A percentile compares a stretch with the other conserved stretches of the same genome.
These are phyloP conservation scores for Teratosphaeria epicoccoides DNA, from an alignment of 2,329 filamentous ascomycete genomes.

Conservation along the genomic window DNA sequence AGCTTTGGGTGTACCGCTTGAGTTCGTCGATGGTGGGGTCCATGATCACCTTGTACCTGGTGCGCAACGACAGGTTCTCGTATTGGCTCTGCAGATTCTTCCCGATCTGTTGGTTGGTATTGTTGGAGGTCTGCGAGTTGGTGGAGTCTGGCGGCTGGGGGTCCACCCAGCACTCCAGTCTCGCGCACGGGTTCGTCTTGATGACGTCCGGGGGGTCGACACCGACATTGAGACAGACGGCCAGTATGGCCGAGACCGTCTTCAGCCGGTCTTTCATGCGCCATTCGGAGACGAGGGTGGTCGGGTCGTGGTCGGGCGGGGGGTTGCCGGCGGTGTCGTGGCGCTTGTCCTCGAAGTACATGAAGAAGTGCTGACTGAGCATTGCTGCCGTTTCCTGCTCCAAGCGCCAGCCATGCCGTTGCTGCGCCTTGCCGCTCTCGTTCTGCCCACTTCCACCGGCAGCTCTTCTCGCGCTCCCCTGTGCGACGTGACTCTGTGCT, in stretches of 20 bases:
- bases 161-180: slow-evolving; percentile 94
- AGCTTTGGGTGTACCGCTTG: slow-evolving; percentile 85
- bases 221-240: slow-evolving; percentile 91
- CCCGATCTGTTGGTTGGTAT: slow-evolving; percentile 69
- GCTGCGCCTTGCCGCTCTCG: slow-evolving; percentile 23
- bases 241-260: slow-evolving; percentile 88
- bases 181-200: slow-evolving; percentile 86
- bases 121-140: slow-evolving; percentile 20
- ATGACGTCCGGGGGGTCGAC: slow-evolving; percentile 95
- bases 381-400: slow-evolving; percentile 73
- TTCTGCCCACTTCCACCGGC: slow-evolving; percentile 6
- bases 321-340: slow-evolving; percentile 90
- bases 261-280: slow-evolving; percentile 93
- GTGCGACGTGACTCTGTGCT: slow-evolving; percentile 3
- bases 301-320: slow-evolving; percentile 41
- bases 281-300: slow-evolving; percentile 67
- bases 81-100: slow-evolving; percentile 95
- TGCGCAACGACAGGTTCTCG: slow-evolving; percentile 85
- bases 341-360: slow-evolving; percentile 98
- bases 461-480: slow-evolving; percentile 1
- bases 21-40: slow-evolving; percentile 96
- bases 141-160: slow-evolving; percentile 54
- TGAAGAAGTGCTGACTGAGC: slow-evolving; percentile 82
- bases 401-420: slow-evolving; percentile 85
- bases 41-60: slow-evolving; percentile 93